Evolutionary conservation across 148 eudicot species (phyloP), one percentile per base, ranked within the genome.

Genomic region (Fagopyrum tataricum): DNA sequence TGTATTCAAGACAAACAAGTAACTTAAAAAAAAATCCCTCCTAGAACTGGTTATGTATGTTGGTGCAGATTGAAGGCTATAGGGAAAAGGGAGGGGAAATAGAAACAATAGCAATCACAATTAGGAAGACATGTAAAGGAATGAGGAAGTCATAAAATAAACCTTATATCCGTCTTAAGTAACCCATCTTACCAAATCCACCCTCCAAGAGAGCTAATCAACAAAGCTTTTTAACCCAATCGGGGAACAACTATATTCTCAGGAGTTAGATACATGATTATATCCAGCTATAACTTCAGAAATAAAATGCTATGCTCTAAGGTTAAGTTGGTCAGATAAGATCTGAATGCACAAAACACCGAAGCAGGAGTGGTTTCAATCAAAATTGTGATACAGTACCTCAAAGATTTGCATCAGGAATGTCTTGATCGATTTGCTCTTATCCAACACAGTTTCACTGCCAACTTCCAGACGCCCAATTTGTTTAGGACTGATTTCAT

Each of bases 381-480:
- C 66, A 55, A 62, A 44, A 15, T 21, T 21, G 23, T 58, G 56
- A 24, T 24, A 55, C 37, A 43, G 20, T 59, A 92, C 96, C 99
- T 92, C 99, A 71, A 95, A 95, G 75, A 87, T 80, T 78, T 91
- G 91, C 99, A 95, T 95, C 78, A 95, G 86, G 82, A 95, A 95
- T 64, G 99, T 95, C 87, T 95, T 95, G 76, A 95, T 95, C 76
- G 99, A 90, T 83, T 95, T 95, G 90, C 99, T 95, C 84, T 95
- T 95, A 82, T 95, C 97, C 75, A 95, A 79, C 68, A 95, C 99
- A 78, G 99, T 95, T 86, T 95, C 97, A 76, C 99, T 95, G 73
- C 97, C 99, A 59, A 92, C 97, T 90, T 95, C 99, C 70, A 95
- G 82, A 44, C 99, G 88, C 52, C 99, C 99, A 79, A 95, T 90